Conservation (phyloP, 2,329 filamentous ascomycete species). For the Ophiosphaerella narmari region DNA sequence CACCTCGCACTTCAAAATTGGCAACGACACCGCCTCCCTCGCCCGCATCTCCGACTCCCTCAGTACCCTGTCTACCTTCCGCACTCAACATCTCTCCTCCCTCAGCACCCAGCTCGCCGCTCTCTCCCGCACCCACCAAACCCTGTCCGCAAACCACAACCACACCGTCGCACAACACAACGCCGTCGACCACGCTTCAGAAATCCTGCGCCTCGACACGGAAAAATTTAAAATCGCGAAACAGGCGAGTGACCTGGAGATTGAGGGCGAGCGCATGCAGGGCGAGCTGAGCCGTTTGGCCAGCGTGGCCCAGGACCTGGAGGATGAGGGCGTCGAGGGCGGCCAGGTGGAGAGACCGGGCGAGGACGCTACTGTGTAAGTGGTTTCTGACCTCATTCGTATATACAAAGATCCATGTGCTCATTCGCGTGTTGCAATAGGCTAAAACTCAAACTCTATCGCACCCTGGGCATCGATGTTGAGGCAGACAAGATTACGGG, state of each 20-base stretch:
- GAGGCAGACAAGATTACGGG: constrained; percentile 75
- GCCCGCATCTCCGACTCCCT: constrained; percentile 84
- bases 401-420: not conserved
- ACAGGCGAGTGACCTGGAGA: constrained; percentile 83
- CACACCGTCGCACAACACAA: constrained; percentile 78
- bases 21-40: constrained; percentile 82
- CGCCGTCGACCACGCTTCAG: constrained; percentile 76
- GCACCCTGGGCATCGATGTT: constrained; percentile 87
- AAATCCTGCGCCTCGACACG: constrained; percentile 86
- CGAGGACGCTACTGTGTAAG: constrained; percentile 56
- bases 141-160: constrained; percentile 74
- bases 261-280: constrained; percentile 90
- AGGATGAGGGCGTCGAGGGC: constrained; percentile 85
- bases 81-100: constrained; percentile 68
- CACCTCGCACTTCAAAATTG: constrained; percentile 92
- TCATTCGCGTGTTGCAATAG: constrained; percentile 42
- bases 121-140: constrained; percentile 75
- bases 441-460: constrained; percentile 86
- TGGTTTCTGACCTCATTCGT: constrained; percentile 7
- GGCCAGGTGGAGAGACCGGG: constrained; percentile 57
- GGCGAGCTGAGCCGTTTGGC: constrained; percentile 76
- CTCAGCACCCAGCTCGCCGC: constrained; percentile 51
- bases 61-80: constrained; percentile 79
- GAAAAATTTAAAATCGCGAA: constrained; percentile 96
- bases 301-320: constrained; percentile 77